Percentiles rank a stretch among this genome's conserved stretches.
Conservation (phyloP, 106 monocot species). For the Dendrobium huoshanense region DNA sequence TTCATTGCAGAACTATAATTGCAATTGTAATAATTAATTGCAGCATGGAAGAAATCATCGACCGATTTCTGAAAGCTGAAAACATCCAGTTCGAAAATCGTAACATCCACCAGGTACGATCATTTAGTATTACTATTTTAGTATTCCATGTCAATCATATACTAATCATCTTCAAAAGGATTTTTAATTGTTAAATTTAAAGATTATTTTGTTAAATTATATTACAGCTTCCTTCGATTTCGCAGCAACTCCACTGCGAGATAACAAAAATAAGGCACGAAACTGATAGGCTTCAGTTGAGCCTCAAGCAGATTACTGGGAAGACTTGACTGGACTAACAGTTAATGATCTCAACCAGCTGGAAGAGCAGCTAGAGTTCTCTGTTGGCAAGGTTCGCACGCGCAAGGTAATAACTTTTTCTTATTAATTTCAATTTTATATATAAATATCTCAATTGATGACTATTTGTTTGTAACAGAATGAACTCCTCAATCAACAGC, state of each 20-base stretch:
- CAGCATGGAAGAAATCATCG: constrained; percentile 66
- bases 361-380: constrained; percentile 61
- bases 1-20: too few relatives aligned
- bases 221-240: not conserved
- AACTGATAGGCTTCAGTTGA: constrained; percentile 50
- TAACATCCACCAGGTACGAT: constrained; percentile 32
- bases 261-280: constrained; percentile 60
- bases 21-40: constrained; percentile 1
- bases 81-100: constrained; percentile 24
- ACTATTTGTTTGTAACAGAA: constrained; percentile 23
- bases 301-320: constrained; percentile 50
- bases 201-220: not conserved
- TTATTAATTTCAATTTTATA: too few relatives aligned
- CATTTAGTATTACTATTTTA: not conserved
- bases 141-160: not conserved
- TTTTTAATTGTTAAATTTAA: too few relatives aligned
- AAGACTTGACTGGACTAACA: constrained; percentile 44
- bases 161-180: too few relatives aligned
- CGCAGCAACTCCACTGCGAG: constrained; percentile 51
- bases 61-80: constrained; percentile 41
- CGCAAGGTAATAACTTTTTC: constrained; percentile 48
- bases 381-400: constrained; percentile 52
- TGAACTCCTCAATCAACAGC: constrained; percentile 56
- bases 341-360: constrained; percentile 46
- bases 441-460: not conserved